phyloP scores from a whole-genome alignment of 805 yeast genomes.

The Candida dendrica region DNA sequence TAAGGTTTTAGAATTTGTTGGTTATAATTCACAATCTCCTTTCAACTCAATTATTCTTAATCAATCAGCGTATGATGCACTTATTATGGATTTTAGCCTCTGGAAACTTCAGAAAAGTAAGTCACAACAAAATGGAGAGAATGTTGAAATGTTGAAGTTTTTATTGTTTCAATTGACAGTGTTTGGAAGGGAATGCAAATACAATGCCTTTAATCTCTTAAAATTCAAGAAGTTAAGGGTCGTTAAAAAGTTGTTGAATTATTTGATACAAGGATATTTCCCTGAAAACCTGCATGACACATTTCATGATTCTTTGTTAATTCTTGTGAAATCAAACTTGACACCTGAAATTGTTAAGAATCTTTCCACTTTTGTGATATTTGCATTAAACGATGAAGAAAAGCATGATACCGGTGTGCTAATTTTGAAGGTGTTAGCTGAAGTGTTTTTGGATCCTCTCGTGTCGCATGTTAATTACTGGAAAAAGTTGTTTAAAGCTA shows the following conservation, averaged over 20 bases:
- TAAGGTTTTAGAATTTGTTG: constrained; percentile 43
- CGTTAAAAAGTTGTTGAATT: constrained; percentile 25
- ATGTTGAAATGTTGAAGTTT: constrained; percentile 40
- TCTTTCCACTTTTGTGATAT: constrained; percentile 44
- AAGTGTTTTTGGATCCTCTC: constrained; percentile 27
- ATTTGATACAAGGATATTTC: constrained; percentile 24
- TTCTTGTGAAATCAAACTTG: constrained; percentile 38
- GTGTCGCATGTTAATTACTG: constrained; percentile 35
- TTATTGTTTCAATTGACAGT: constrained; percentile 52
- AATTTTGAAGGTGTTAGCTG: constrained; percentile 23
- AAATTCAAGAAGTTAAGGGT: constrained; percentile 48
- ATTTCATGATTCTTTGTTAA: constrained; percentile 31
- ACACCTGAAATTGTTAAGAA: constrained; percentile 48
- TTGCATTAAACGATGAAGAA: constrained; percentile 30
- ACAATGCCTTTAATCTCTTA: constrained; percentile 40
- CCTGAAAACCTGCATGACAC: constrained; percentile 29
- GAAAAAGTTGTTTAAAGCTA: constrained; percentile 41
- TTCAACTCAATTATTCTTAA: constrained; percentile 51
- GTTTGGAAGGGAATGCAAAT: constrained; percentile 46
- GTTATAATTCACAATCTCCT: constrained; percentile 45
- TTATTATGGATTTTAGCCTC: constrained; percentile 58
- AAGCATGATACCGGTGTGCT: constrained; percentile 20
- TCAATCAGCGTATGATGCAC: constrained; percentile 44
- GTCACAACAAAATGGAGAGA: constrained; percentile 9
- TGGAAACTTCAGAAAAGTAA: constrained; percentile 34